Evolutionary conservation across 169 alveolate species (phyloP).

Genomic region (Babesia ovata): DNA sequence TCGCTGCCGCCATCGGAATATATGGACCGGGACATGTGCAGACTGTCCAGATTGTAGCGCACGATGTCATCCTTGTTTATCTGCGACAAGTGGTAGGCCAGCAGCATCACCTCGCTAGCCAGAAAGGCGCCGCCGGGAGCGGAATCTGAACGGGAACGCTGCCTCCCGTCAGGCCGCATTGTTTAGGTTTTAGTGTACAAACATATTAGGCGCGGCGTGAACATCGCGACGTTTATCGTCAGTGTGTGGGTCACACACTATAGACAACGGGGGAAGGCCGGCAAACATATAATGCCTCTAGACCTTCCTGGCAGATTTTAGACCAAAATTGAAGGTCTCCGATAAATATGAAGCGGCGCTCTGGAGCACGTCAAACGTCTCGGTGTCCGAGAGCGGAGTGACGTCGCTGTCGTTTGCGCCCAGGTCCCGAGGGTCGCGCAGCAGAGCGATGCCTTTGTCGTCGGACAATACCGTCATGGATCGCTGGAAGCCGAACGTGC

Average conservation of each 20-base stretch:
- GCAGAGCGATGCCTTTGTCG: background rate
- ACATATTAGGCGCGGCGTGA: background rate
- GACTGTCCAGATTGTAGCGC: slow-evolving; percentile 30
- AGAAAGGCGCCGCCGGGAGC: slow-evolving; percentile 40
- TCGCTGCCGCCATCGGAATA: background rate
- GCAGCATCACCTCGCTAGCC: slow-evolving; percentile 41
- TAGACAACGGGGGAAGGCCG: background rate
- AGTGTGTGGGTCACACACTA: slow-evolving; percentile 36
- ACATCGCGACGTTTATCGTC: slow-evolving; percentile 5
- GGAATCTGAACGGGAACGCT: slow-evolving; percentile 2
- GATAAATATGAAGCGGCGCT: slow-evolving; percentile 53
- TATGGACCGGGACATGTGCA: background rate
- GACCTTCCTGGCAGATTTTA: background rate
- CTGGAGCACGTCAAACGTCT: slow-evolving; percentile 31
- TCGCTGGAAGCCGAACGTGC: slow-evolving; percentile 3
- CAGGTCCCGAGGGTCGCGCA: slow-evolving; percentile 20
- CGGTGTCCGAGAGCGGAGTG: slow-evolving; percentile 28
- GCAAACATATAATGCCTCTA: slow-evolving; percentile 2
- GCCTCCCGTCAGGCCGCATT: slow-evolving; percentile 5
- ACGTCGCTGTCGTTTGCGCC: slow-evolving; percentile 19
- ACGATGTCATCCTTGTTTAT: slow-evolving; percentile 35
- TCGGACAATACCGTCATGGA: background rate
- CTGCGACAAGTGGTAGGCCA: slow-evolving; percentile 43
- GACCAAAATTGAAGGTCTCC: slow-evolving; percentile 31
- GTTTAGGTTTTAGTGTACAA: slow-evolving; percentile 2